A percentile compares a stretch with the other conserved stretches of the same genome.
Evolutionary conservation across 2,329 filamentous ascomycete genomes (phyloP).

Genomic region (Arthroderma sp.): DNA sequence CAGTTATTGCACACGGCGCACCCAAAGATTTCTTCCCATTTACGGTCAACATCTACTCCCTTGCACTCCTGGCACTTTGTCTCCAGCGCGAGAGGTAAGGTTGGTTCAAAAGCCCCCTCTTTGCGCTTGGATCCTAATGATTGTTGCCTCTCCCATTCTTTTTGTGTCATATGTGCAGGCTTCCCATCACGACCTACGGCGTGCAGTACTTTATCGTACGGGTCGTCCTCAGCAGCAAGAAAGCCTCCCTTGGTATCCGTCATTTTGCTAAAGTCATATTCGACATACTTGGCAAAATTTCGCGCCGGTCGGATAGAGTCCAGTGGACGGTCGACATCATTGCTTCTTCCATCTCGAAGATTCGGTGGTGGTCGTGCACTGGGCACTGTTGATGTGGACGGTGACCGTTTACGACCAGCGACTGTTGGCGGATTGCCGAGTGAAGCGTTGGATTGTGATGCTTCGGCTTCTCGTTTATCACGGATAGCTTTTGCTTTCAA

Average conservation of each 20-base stretch:
- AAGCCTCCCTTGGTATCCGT: slow-evolving; percentile 96
- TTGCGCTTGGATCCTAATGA: slow-evolving; percentile 58
- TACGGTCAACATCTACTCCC: slow-evolving; percentile 80
- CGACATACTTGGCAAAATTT: slow-evolving; percentile 88
- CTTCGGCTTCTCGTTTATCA: slow-evolving; percentile 56
- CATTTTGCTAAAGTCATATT: slow-evolving; percentile 97
- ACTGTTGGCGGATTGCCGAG: slow-evolving; percentile 33
- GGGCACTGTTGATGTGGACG: slow-evolving; percentile 45
- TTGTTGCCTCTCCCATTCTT: slow-evolving; percentile 81
- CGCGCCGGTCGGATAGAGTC: slow-evolving; percentile 57
- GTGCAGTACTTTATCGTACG: slow-evolving; percentile 66
- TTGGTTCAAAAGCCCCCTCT: slow-evolving; percentile 77
- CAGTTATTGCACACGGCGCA: slow-evolving; percentile 65
- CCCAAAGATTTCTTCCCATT: slow-evolving; percentile 77
- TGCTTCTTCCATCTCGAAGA: slow-evolving; percentile 53
- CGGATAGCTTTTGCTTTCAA: slow-evolving; percentile 79
- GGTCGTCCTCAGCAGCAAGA: slow-evolving; percentile 79
- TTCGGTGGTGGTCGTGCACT: slow-evolving; percentile 41
- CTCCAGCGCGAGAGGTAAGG: slow-evolving; percentile 48
- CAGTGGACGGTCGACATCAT: slow-evolving; percentile 21
- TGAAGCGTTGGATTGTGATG: slow-evolving; percentile 18
- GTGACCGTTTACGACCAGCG: slow-evolving; percentile 55
- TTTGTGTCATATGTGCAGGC: slow-evolving; percentile 75
- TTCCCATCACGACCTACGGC: slow-evolving; percentile 46
- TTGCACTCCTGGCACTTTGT: slow-evolving; percentile 75